Evolutionary conservation across 1,139 yeast species (phyloP).

Genomic region (Suhomyces wounanorum): DNA sequence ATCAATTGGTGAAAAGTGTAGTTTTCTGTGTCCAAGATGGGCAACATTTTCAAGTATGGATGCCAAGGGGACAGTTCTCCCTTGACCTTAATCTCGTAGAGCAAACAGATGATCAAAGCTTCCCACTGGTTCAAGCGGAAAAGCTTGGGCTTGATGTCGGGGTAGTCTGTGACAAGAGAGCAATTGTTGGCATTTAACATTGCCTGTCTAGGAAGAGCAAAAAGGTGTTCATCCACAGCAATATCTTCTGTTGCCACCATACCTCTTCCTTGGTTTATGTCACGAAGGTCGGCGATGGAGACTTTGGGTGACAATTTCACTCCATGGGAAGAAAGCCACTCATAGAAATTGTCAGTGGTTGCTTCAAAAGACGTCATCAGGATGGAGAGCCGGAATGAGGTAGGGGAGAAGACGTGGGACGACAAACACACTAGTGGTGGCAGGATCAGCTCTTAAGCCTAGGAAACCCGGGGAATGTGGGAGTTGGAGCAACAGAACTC

Average conservation of each 20-base stretch:
- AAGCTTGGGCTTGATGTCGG: constrained; percentile 36
- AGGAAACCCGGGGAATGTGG: not conserved
- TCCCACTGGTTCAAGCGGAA: constrained; percentile 70
- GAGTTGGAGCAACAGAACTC: not conserved
- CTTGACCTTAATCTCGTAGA: constrained; percentile 53
- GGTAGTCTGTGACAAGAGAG: constrained; percentile 37
- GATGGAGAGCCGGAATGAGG: not conserved
- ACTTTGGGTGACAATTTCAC: constrained; percentile 58
- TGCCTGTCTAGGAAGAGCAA: constrained; percentile 63
- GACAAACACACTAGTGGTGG: not conserved
- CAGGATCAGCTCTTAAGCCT: not conserved
- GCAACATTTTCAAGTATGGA: constrained; percentile 72
- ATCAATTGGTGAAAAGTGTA: constrained; percentile 65
- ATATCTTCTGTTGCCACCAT: constrained; percentile 67
- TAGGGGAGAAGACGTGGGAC: not conserved
- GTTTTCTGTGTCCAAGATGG: constrained; percentile 38
- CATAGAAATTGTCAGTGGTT: constrained; percentile 43
- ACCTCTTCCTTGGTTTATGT: constrained; percentile 72
- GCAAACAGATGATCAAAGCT: constrained; percentile 64
- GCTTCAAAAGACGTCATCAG: constrained; percentile 11
- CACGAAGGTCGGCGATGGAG: constrained; percentile 59
- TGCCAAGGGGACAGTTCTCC: constrained; percentile 59
- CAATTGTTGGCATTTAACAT: constrained; percentile 63
- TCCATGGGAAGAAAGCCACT: constrained; percentile 55
- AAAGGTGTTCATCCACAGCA: constrained; percentile 57